Percentiles rank a stretch among this genome's conserved stretches.
These are phyloP conservation scores for Podaxis sp. DNA, from an alignment of 768 basidiomycete species.

Conservation along the genomic window DNA sequence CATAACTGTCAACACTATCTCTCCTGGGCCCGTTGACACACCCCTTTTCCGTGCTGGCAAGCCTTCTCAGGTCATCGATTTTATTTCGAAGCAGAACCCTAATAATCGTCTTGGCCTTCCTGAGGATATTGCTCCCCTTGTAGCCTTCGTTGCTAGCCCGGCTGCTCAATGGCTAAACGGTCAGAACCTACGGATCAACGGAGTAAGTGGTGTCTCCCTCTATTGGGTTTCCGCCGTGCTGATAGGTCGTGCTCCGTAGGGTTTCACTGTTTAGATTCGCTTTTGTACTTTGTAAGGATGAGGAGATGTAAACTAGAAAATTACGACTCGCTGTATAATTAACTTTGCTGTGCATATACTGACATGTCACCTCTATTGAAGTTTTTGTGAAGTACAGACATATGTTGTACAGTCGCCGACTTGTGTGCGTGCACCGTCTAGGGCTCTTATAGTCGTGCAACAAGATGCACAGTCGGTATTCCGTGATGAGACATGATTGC, in stretches of 20 bases:
- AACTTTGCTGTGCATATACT: not conserved
- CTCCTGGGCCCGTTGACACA: constrained; percentile 57
- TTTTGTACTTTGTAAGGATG: not conserved
- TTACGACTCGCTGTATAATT: not conserved
- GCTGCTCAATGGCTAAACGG: constrained; percentile 60
- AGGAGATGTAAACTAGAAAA: not conserved
- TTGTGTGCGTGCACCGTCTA: too few species aligned
- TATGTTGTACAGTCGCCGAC: too few species aligned
- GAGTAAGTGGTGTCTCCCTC: constrained; percentile 37
- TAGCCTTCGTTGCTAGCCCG: constrained; percentile 51
- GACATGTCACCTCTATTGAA: too few species aligned
- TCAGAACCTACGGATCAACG: constrained; percentile 56
- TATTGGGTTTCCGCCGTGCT: not conserved
- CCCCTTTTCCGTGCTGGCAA: constrained; percentile 57
- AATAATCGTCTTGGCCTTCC: constrained; percentile 45
- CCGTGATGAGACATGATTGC: too few species aligned
- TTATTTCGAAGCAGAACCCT: constrained; percentile 46
- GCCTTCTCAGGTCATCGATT: constrained; percentile 42
- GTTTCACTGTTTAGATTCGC: constrained; percentile 4
- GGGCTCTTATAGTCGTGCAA: too few species aligned
- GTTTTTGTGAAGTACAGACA: too few species aligned
- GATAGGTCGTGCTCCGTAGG: not conserved
- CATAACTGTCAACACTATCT: constrained; percentile 58
- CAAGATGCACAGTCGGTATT: too few species aligned
- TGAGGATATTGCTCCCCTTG: constrained; percentile 54